These are phyloP conservation scores for Hypoxylon sp. DNA, from an alignment of 2,329 filamentous ascomycete genomes.

Conservation along the genomic window DNA sequence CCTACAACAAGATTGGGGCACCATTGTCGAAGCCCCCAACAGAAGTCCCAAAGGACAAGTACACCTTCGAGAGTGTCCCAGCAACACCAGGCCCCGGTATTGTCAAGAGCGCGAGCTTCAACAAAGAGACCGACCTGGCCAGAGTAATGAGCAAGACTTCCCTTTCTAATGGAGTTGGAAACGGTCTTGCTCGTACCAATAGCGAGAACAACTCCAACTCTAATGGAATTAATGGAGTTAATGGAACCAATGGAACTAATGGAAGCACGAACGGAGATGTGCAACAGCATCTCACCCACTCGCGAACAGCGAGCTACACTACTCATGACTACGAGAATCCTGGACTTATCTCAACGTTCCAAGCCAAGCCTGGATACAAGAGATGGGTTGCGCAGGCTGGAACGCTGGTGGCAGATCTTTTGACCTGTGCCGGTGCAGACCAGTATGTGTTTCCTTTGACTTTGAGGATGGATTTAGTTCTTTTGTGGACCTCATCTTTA, in stretches of 20 bases:
- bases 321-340: slow-evolving; percentile 77
- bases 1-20: slow-evolving; percentile 95
- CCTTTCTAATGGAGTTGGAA: slow-evolving; percentile 65
- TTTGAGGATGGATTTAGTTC: slow-evolving; percentile 29
- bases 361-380: slow-evolving; percentile 93
- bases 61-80: slow-evolving; percentile 94
- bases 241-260: slow-evolving; percentile 14
- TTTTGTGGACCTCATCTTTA: slow-evolving; percentile 4
- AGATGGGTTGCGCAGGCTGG: slow-evolving; percentile 99
- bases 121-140: slow-evolving; percentile 80
- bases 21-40: slow-evolving; percentile 80
- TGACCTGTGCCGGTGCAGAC: slow-evolving; percentile 95
- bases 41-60: slow-evolving; percentile 69
- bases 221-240: slow-evolving; percentile 37
- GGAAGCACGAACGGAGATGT: slow-evolving; percentile 47
- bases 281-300: slow-evolving; percentile 58
- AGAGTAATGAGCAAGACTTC: slow-evolving; percentile 79
- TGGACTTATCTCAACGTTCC: slow-evolving; percentile 69
- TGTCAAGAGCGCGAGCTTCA: slow-evolving; percentile 74
- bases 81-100: slow-evolving; percentile 83
- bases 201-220: slow-evolving; percentile 48
- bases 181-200: slow-evolving; percentile 56
- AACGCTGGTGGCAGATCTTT: slow-evolving; percentile 91
- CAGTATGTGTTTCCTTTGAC: slow-evolving; percentile 71
- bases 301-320: slow-evolving; percentile 66